Evolutionary conservation across 495 filamentous ascomycete species (phyloP), one percentile per base, ranked within the genome.

Genomic region (Aspergillus kassunensis): DNA sequence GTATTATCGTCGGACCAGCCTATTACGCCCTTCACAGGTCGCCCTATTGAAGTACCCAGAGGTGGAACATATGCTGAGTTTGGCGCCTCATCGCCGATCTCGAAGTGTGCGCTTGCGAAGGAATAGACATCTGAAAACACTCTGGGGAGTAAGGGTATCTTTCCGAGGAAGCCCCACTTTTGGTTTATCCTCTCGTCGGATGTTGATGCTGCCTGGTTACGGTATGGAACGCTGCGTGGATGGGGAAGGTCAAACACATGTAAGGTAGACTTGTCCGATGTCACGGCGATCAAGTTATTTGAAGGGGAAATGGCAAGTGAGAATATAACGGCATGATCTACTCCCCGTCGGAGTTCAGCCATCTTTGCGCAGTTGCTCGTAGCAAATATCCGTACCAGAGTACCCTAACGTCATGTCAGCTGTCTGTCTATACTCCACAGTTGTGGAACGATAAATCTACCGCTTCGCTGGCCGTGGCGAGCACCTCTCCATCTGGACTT

Each of bases 211-310:
- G 59, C 64, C 51, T 69, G 63, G 53, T 61, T 64, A 44, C 64
- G 75, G 49, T 64, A 64, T 19, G 57, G 53, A 31, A 50, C 37
- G 21, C 49, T 68, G 18, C 59, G 72, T 44, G 65, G 64, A 45
- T 73, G 67, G 6, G 80, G 82, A 16, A 89, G 70, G 46, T 97
- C 89, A 63, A 97, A 98, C 34, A 98, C 81, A 68, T 98, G 93
- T 15, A 98, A 70, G 3, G 90, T 98, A 5, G 86, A 89, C 66
- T 97, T 98, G 73, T 98, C 93, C 20, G 90, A 96, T n/a, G 95
- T 97, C 44, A 91, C 90, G 16, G 93, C 93, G 12, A 97, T 77
- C 56, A 88, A 73, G 31, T 76, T 79, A 40, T 84, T 86, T 8
- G 82, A 83, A 0, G 92, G 93, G 25, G 86, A 93, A 62, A 97